Percentiles rank a stretch among this genome's conserved stretches.
Evolutionary conservation across 805 yeast genomes (phyloP).

Genomic region (Candida railenensis): DNA sequence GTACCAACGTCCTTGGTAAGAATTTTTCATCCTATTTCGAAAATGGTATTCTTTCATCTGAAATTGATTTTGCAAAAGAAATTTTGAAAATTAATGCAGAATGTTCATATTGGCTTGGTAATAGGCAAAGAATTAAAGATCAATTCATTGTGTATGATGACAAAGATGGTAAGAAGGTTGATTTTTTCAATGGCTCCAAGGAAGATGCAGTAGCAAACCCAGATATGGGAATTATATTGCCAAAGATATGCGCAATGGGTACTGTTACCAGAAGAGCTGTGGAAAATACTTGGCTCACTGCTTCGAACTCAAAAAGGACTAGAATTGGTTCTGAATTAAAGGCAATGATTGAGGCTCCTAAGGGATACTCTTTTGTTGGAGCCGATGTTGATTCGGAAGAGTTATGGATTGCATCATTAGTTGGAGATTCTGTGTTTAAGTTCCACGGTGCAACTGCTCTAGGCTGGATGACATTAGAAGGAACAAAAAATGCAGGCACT

Average conservation of each 20-base stretch:
- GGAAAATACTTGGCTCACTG: conserved; percentile 97
- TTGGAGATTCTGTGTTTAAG: conserved; percentile 87
- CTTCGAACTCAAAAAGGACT: conserved; percentile 84
- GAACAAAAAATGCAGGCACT: conserved; percentile 86
- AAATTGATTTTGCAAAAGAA: conserved; percentile 67
- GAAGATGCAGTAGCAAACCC: conserved; percentile 19
- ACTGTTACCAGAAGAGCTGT: conserved; percentile 95
- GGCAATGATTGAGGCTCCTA: conserved; percentile 81
- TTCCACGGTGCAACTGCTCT: conserved; percentile 95
- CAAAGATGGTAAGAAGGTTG: conserved; percentile 16
- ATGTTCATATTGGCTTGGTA: conserved; percentile 91
- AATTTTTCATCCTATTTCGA: conserved; percentile 71
- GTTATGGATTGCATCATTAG: conserved; percentile 93
- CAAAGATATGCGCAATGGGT: conserved; percentile 88
- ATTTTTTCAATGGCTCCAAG: conserved; percentile 24
- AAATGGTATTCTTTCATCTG: conserved; percentile 67
- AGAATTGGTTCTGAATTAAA: conserved; percentile 93
- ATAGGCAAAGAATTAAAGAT: conserved; percentile 76
- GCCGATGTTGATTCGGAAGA: conserved; percentile 99
- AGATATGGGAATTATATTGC: conserved; percentile 72
- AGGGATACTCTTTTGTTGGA: conserved; percentile 89
- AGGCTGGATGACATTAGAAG: conserved; percentile 99
- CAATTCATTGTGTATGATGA: conserved; percentile 78
- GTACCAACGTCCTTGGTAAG: conserved; percentile 78
- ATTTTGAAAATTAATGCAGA: conserved; percentile 76